phyloP scores from a whole-genome alignment of 495 filamentous ascomycete genomes.

The Annulohypoxylon bovei region DNA sequence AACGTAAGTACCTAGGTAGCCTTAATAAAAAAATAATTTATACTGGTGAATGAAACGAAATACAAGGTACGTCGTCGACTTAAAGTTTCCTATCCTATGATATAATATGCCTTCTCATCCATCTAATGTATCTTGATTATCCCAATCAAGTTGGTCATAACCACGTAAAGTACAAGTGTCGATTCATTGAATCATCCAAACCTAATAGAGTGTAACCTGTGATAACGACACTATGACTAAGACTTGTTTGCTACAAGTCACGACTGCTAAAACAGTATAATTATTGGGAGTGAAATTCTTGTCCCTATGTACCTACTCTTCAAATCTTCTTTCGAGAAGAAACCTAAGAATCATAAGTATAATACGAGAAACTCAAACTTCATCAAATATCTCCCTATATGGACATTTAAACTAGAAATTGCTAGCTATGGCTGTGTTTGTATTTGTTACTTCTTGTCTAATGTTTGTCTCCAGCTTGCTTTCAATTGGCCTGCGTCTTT shows the following conservation, averaged over 20 bases:
- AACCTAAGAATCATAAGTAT: background rate
- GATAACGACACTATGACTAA: background rate
- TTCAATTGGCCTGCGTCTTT: constrained; percentile 20
- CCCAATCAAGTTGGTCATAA: background rate
- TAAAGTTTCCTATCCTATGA: background rate
- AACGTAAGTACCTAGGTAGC: no score
- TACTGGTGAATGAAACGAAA: background rate
- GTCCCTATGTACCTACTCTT: background rate
- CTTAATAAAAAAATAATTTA: no score
- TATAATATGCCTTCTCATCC: background rate
- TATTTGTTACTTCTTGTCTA: constrained; percentile 5
- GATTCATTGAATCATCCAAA: background rate
- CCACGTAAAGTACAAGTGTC: background rate
- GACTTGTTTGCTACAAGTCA: background rate
- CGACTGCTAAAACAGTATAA: background rate
- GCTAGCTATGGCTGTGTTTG: background rate
- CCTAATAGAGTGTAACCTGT: background rate
- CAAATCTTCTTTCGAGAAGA: background rate
- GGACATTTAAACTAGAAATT: background rate
- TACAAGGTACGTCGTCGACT: background rate
- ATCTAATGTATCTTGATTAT: background rate
- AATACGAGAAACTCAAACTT: background rate
- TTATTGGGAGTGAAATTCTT: background rate
- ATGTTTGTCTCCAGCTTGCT: constrained; percentile 13
- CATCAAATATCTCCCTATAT: background rate